phyloP scores from a whole-genome alignment of 139 green algal genomes.

The Tetradesmus obliquus region DNA sequence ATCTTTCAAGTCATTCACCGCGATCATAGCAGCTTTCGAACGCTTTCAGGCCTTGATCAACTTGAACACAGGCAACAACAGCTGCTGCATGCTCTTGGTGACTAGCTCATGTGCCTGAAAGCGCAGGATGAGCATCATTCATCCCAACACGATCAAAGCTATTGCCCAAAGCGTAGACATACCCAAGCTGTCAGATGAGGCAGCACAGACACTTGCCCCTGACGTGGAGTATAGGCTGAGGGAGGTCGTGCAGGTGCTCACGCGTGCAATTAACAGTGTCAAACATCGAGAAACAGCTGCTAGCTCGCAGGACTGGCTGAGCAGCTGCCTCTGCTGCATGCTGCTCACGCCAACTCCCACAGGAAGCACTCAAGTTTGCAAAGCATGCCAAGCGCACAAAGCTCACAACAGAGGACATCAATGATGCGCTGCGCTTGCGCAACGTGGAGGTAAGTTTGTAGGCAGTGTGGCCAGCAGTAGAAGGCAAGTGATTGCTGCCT shows the following conservation, averaged over 20 bases:
- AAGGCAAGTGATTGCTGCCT: neutral
- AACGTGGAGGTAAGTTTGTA: conserved; percentile 74
- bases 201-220: conserved; percentile 73
- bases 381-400: conserved; percentile 81
- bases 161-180: conserved; percentile 81
- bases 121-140: conserved; percentile 60
- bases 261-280: neutral
- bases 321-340: neutral
- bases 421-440: conserved; percentile 78
- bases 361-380: conserved; percentile 93
- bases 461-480: neutral
- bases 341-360: conserved; percentile 18
- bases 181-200: conserved; percentile 66
- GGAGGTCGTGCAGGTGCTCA: conserved; percentile 88
- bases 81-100: neutral
- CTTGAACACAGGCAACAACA: neutral
- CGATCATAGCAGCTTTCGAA: neutral
- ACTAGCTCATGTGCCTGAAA: neutral
- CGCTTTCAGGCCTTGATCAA: neutral
- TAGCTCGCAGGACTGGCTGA: neutral
- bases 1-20: neutral
- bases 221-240: conserved; percentile 93
- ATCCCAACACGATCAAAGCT: conserved; percentile 59
- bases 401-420: conserved; percentile 86
- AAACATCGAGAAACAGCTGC: neutral